Evolutionary conservation across 2,329 filamentous ascomycete genomes (phyloP), one percentile per base, ranked within the genome.

Genomic region (Didymella sp.): DNA sequence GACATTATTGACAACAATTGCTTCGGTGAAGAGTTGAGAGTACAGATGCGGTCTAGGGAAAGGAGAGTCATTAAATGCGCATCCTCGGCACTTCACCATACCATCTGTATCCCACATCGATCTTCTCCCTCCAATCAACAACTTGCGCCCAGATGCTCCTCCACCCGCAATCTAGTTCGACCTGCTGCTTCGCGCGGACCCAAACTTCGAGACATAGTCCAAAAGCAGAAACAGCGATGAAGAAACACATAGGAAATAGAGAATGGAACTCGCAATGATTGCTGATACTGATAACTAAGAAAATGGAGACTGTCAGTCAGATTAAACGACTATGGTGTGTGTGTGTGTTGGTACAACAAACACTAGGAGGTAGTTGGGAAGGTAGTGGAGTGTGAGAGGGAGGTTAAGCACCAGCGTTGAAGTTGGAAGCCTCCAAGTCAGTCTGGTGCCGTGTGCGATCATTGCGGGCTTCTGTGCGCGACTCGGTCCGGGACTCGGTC

Each of bases 171-270:
- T 63, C 48, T 51, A 59, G 43, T 25, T 57, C 54, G 31, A 62
- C 58, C 48, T 59, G 60, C 56, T 57, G 56, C 59, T 60, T 67
- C 56, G 64, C 51, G 40, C 57, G 63, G 52, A 71, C 60, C 69
- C 69, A 75, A 49, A 69, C 49, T 41, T 64, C 62, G 25, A 70
- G 51, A 62, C 60, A 63, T 59, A 52, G 59, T 47, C 70, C 71
- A 51, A 65, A 66, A 37, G 68, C 62, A 43, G 63, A 66, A 56
- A 72, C 50, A 55, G 62, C 64, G 58, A 72, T 40, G 50, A 63
- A 67, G 38, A 73, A 40, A 62, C 67, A 74, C 68, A 75, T 67
- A 74, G 69, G 70, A 73, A 64, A 73, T 22, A 55, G 58, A 59
- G 62, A 62, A 51, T 49, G 52, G 31, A 58, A 49, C 48, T 38